Percentiles rank a stretch among this genome's conserved stretches.
phyloP scores from a whole-genome alignment of 2,329 filamentous ascomycete species.

The Chrysosporium queenslandicum region DNA sequence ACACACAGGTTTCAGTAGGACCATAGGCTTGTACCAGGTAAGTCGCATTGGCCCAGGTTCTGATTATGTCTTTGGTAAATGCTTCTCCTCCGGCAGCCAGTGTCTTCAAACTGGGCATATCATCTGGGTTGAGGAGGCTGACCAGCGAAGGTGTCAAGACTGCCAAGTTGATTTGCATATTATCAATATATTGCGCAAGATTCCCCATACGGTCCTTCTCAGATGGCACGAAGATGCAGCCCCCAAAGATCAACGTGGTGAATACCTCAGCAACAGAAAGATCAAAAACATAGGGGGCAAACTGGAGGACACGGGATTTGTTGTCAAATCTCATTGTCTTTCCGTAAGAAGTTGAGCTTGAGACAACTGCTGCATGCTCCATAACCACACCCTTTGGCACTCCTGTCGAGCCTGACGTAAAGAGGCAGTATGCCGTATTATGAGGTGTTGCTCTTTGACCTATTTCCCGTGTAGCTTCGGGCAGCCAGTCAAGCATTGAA shows the following conservation, averaged over 20 bases:
- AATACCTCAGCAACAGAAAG: constrained; percentile 86
- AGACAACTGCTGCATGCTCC: constrained; percentile 22
- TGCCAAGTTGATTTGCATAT: constrained; percentile 32
- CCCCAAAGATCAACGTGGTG: constrained; percentile 24
- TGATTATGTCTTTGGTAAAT: constrained; percentile 24
- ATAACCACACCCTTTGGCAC: constrained; percentile 15
- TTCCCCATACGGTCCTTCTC: constrained; percentile 32
- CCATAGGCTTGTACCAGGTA: constrained; percentile 32
- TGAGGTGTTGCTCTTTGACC: constrained; percentile 27
- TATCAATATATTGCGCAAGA: constrained; percentile 20
- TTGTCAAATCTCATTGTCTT: constrained; percentile 31
- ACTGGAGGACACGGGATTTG: constrained; percentile 54
- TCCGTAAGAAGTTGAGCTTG: constrained; percentile 37
- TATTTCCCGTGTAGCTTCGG: background rate
- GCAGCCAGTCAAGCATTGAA: background rate
- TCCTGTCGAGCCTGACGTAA: constrained; percentile 29
- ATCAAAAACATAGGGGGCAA: constrained; percentile 79
- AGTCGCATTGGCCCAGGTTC: constrained; percentile 16
- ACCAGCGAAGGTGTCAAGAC: constrained; percentile 51
- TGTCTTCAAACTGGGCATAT: constrained; percentile 31
- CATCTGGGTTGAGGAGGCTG: constrained; percentile 26
- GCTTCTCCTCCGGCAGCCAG: constrained; percentile 28
- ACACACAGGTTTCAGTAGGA: background rate
- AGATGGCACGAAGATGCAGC: constrained; percentile 37
- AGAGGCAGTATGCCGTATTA: constrained; percentile 33